A percentile compares a stretch with the other conserved stretches of the same genome.
These are phyloP conservation scores for Rosa hybrid DNA, from an alignment of 331 rosid genomes.

Conservation along the genomic window DNA sequence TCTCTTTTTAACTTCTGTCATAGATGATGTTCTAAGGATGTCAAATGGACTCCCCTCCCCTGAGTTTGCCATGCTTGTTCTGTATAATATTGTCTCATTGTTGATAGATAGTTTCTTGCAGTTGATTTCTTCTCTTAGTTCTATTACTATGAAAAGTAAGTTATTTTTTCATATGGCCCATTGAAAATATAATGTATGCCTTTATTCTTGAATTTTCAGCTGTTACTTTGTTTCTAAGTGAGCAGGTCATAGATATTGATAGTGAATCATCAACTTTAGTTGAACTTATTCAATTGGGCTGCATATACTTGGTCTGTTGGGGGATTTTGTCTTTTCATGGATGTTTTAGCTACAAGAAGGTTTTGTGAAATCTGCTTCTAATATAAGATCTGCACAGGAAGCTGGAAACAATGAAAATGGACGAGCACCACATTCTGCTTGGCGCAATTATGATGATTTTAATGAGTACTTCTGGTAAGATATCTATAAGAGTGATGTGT, in stretches of 20 bases:
- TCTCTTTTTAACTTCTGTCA: neutral
- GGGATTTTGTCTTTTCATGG: neutral
- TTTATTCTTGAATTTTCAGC: neutral
- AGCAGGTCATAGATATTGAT: neutral
- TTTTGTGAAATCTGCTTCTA: neutral
- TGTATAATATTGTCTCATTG: neutral
- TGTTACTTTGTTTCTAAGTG: neutral
- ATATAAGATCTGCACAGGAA: constrained; percentile 51
- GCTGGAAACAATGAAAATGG: constrained; percentile 82
- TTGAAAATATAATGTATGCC: neutral
- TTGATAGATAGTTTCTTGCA: neutral
- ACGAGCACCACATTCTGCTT: constrained; percentile 89
- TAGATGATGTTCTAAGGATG: neutral
- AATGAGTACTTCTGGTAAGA: constrained; percentile 92
- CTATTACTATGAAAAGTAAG: neutral
- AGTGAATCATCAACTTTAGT: neutral
- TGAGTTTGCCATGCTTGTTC: neutral
- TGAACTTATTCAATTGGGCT: neutral
- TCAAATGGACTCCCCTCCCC: neutral
- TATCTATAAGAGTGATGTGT: constrained; percentile 1
- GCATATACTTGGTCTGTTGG: neutral
- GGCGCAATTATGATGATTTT: constrained; percentile 99
- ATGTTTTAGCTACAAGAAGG: neutral
- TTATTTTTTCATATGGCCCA: neutral
- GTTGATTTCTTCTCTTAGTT: neutral